Evolutionary conservation across 2,329 filamentous ascomycete species (phyloP).

Genomic region (Colletotrichum falcatum): DNA sequence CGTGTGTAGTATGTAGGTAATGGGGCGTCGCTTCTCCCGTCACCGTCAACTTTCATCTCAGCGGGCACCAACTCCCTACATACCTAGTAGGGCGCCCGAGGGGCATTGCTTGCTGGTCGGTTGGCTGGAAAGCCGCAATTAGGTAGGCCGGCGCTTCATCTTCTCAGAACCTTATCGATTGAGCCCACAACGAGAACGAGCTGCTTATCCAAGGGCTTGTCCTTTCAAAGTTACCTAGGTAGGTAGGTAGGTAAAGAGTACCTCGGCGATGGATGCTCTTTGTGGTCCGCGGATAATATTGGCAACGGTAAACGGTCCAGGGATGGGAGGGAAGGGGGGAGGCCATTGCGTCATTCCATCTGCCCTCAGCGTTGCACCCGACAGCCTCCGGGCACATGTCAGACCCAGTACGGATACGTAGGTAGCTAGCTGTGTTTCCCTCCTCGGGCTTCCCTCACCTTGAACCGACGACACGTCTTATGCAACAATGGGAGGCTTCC

Average conservation of each 20-base stretch:
- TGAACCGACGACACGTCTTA: slow-evolving; percentile 19
- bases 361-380: not conserved
- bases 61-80: too few species aligned
- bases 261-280: not conserved
- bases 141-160: not conserved
- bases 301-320: slow-evolving; percentile 1
- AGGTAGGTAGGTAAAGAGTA: too few species aligned
- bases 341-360: slow-evolving; percentile 7
- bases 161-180: not conserved
- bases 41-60: not conserved
- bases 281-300: not conserved
- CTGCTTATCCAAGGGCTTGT: not conserved
- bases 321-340: too few species aligned
- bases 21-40: not conserved
- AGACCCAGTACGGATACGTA: too few species aligned
- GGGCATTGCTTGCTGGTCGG: not conserved
- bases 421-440: not conserved
- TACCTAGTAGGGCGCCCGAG: not conserved
- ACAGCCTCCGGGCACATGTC: slow-evolving; percentile 27
- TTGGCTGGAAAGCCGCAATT: not conserved
- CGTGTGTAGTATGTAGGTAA: not conserved
- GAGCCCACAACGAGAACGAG: not conserved
- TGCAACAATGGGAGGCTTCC: not conserved
- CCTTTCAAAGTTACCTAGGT: not conserved
- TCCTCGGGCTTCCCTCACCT: not conserved